Evolutionary conservation across 2,329 filamentous ascomycete genomes (phyloP).

Genomic region (Scedosporium boydii): DNA sequence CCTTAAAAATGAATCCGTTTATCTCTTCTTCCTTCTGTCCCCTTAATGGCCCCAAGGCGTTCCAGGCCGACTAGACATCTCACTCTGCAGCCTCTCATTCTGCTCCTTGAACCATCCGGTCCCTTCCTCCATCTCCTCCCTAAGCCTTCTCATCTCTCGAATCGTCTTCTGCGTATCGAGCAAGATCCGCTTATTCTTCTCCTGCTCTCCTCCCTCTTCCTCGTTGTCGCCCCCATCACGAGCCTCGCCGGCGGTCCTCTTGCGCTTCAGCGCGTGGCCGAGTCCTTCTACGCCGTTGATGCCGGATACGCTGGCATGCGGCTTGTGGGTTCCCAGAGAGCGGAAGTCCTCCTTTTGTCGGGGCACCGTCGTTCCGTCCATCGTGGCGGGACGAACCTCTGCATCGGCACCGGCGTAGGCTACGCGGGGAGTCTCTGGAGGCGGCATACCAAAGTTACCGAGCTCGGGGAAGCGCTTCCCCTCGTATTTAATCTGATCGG

Average conservation of each 20-base stretch:
- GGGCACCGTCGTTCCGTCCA: neutral
- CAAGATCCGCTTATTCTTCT: slow-evolving; percentile 27
- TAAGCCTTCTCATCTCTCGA: slow-evolving; percentile 29
- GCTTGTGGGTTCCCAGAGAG: neutral
- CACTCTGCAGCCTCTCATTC: slow-evolving; percentile 30
- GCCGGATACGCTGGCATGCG: slow-evolving; percentile 4
- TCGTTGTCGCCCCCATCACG: slow-evolving; percentile 6
- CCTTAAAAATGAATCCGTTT: too few relatives aligned
- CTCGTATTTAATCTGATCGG: slow-evolving; percentile 31
- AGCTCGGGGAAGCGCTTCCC: slow-evolving; percentile 28
- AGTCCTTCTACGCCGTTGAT: slow-evolving; percentile 8
- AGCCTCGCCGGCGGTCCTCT: slow-evolving; percentile 20
- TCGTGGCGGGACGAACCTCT: neutral
- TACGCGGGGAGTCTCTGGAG: neutral
- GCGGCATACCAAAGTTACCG: slow-evolving; percentile 25
- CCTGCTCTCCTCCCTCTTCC: slow-evolving; percentile 8
- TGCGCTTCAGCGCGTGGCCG: slow-evolving; percentile 18
- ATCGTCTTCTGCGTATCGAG: slow-evolving; percentile 30
- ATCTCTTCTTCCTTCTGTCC: slow-evolving; percentile 2
- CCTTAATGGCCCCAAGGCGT: slow-evolving; percentile 23
- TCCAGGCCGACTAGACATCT: slow-evolving; percentile 21
- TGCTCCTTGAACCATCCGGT: slow-evolving; percentile 37
- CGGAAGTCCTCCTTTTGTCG: neutral
- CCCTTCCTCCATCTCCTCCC: slow-evolving; percentile 35
- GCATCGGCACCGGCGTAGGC: neutral